Percentiles rank a stretch among this genome's conserved stretches.
Conservation (phyloP, 2,329 filamentous ascomycete genomes). For the Madurella fahalii region DNA sequence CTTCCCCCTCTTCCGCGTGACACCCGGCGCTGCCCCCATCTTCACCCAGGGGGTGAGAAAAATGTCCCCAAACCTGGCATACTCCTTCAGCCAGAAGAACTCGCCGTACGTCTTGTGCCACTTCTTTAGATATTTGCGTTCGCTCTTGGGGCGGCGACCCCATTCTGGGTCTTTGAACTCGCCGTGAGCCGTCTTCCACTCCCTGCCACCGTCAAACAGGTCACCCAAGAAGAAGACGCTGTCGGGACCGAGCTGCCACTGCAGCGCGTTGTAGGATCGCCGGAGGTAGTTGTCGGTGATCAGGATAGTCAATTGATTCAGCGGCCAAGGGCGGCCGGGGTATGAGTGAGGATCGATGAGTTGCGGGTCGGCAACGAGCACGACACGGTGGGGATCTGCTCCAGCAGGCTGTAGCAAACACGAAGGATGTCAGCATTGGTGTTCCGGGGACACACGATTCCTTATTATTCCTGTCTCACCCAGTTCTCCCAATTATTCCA, state of each 20-base stretch:
- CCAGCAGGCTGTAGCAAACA: constrained; percentile 59
- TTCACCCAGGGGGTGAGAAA: constrained; percentile 70
- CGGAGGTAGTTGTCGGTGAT: constrained; percentile 88
- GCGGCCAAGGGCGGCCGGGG: constrained; percentile 66
- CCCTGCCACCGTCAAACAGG: constrained; percentile 89
- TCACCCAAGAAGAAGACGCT: constrained; percentile 90
- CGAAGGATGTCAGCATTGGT: constrained; percentile 15
- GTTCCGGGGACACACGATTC: not conserved
- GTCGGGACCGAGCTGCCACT: constrained; percentile 73
- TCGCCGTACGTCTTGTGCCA: constrained; percentile 75
- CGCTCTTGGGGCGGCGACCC: constrained; percentile 49
- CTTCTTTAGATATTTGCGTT: constrained; percentile 54
- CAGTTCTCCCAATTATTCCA: constrained; percentile 93
- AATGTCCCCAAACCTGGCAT: constrained; percentile 77
- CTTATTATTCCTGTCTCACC: constrained; percentile 51
- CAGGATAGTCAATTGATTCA: constrained; percentile 49
- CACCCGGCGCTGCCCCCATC: constrained; percentile 49
- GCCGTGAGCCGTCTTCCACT: constrained; percentile 75
- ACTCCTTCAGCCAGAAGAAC: constrained; percentile 82
- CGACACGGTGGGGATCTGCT: constrained; percentile 76
- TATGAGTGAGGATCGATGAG: constrained; percentile 95
- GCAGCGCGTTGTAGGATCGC: constrained; percentile 74
- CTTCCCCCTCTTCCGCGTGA: constrained; percentile 65
- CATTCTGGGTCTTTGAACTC: constrained; percentile 57
- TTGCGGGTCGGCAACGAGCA: constrained; percentile 86